Evolutionary conservation across 495 filamentous ascomycete genomes (phyloP), one percentile per base, ranked within the genome.

Genomic region (Beverwykella pulmonaria): DNA sequence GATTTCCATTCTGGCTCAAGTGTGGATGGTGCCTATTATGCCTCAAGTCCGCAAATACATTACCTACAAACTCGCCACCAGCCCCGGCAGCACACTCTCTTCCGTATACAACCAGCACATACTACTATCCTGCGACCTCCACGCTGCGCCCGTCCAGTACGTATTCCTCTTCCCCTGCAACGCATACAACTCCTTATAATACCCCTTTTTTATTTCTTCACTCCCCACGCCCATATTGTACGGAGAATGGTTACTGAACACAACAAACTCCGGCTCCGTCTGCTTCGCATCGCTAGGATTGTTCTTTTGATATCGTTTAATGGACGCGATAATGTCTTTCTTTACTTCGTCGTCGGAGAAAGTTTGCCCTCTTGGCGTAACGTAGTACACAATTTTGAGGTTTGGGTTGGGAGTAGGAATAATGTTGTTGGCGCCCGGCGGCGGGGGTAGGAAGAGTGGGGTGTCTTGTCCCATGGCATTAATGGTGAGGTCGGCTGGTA

Each of bases 91-190:
- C 8, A 65, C 61, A 8, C 3, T 25, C 15, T 48, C 47, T 52
- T 72, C 72, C 1, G 66, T 70, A 48, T 52, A 72, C 26, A 32
- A 14, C 72, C 72, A 74, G 20, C 67, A 39, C 3, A 46, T 25
- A 46, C 58, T 65, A 20, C 65, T 67, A 59, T 71, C 72, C 25
- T 74, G 70, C 39, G 54, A 55, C 53, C 61, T 55, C 46, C 44
- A 74, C 15, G 73, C 74, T 8, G 81, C 82, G 1, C 84, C 84
- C 0, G 83, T 86, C 60, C 79, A 87, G 59, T 70, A 87, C 12
- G 82, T 86, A 14, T 75, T 73, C 48, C 77, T 59, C n/a, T 76
- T 62, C 0, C 84, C 84, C 71, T 88, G 83, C 61, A 88, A 66
- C 12, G 61, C 78, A 63, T 82, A 78, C 59, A 83, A 63, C 23